These are phyloP conservation scores for Neurospora tetraspora DNA, from an alignment of 495 filamentous ascomycete species.

Conservation along the genomic window DNA sequence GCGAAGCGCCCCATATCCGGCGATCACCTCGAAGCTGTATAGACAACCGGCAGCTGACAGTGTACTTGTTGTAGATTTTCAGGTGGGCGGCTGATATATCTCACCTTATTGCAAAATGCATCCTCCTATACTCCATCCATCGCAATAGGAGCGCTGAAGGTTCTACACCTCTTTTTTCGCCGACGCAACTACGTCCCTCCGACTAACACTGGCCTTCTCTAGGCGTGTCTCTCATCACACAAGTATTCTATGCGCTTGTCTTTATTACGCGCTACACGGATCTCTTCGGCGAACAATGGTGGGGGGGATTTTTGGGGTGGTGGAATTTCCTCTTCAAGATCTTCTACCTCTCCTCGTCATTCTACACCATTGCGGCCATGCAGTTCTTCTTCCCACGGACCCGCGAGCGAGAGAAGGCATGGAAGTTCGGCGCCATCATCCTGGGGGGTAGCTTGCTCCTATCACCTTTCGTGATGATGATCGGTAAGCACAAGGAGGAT, in stretches of 20 bases:
- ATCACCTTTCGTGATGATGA: slow-evolving; percentile 55
- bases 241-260: slow-evolving; percentile 76
- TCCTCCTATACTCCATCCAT: slow-evolving; percentile 88
- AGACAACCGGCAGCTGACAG: neutral
- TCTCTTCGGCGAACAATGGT: slow-evolving; percentile 45
- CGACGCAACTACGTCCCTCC: neutral
- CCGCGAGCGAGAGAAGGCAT: slow-evolving; percentile 79
- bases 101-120: slow-evolving; percentile 75
- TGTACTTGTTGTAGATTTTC: slow-evolving; percentile 46
- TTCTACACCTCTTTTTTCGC: slow-evolving; percentile 16
- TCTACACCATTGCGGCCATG: slow-evolving; percentile 85
- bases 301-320: neutral
- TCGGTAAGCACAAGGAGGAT: slow-evolving; percentile 38
- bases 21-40: neutral
- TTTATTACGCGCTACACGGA: slow-evolving; percentile 85
- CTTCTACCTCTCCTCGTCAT: slow-evolving; percentile 74
- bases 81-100: slow-evolving; percentile 73
- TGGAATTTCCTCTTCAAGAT: slow-evolving; percentile 76
- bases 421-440: slow-evolving; percentile 67
- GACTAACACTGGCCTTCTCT: slow-evolving; percentile 12
- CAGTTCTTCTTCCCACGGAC: slow-evolving; percentile 78
- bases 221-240: slow-evolving; percentile 93
- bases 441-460: slow-evolving; percentile 47
- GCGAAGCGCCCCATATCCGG: neutral
- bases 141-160: slow-evolving; percentile 81